Evolutionary conservation across 192 early-diverging fungal species (phyloP), one percentile per base, ranked within the genome.

Genomic region (Chytriomyces sp.): DNA sequence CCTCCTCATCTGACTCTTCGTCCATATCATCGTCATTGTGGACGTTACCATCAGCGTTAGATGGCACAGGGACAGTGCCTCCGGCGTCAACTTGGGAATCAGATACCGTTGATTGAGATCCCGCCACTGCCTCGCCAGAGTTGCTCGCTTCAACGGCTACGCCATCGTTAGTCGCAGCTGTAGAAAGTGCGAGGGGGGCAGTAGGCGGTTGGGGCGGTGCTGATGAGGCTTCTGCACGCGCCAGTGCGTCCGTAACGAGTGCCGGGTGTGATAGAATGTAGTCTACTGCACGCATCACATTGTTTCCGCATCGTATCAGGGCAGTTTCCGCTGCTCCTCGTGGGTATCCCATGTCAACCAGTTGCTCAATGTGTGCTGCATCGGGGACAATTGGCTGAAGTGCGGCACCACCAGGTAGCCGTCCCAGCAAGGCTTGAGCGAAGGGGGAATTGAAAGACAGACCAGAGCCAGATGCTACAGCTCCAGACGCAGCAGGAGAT

Each of bases 261-360:
- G 56, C 56, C n/a, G 88, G 91, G 66, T 94, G 87, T 10, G 84
- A 88, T 4, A 97, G 72, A 31, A 98, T 74, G 59, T 94, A 94
- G 33, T 98, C 93, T 0, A 93, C 88, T 0, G 96, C 96, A 19
- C 92, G 82, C 22, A 82, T 82, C 4, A 96, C 78, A 59, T 91
- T 91, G 55, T 92, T 93, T n/a, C 78, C 81, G 59, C 86, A 90
- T 2, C 93, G 87, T 32, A 89, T 81, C 34, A 98, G 75, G 4
- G 94, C 95, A 26, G 77, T 81, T 70, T 91, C 92, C 1, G 95
- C 93, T 8, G 89, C 90, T 22, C 81, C 79, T 10, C 89, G 82
- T 3, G 90, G 79, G 74, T 96, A 98, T 0, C 96, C 96, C 94
- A 98, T 93, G 28, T 92, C 89, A 14, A 90, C 75, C 14, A 98